phyloP scores from a whole-genome alignment of 75 land plant genomes.

The Pinus tabuliformis region DNA sequence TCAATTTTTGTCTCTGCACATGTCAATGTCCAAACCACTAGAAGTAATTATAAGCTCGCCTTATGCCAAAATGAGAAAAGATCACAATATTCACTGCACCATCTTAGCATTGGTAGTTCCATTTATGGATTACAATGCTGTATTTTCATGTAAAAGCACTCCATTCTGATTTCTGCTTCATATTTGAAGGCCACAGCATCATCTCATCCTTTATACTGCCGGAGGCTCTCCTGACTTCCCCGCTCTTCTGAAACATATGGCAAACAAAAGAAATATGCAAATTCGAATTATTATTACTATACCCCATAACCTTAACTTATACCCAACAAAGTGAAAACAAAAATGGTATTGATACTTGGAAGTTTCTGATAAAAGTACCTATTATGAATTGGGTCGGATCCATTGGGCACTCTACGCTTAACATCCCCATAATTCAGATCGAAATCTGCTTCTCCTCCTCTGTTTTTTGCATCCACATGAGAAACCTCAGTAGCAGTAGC shows the following conservation, averaged over 20 bases:
- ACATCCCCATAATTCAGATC: conserved; percentile 1
- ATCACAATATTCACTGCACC: not conserved
- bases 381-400: conserved; percentile 6
- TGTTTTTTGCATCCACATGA: not conserved
- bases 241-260: conserved; percentile 6
- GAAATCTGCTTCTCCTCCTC: not conserved
- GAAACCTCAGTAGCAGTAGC: not conserved
- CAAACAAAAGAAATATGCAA: conserved; percentile 1
- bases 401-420: conserved; percentile 8
- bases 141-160: not conserved
- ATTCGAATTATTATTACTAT: not conserved
- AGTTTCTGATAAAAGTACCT: not conserved
- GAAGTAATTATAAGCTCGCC: too few species aligned
- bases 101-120: not conserved
- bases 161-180: not conserved
- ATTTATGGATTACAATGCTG: not conserved
- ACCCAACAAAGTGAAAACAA: too few species aligned
- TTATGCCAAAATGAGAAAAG: not conserved
- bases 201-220: not conserved
- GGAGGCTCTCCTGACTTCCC: conserved; percentile 12
- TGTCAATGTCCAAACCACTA: too few species aligned
- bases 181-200: not conserved
- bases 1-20: not conserved
- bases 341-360: too few species aligned
- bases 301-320: too few species aligned